Conservation (phyloP, 1,284 basidiomycete genomes). For the Bondarzewia mesenterica region DNA sequence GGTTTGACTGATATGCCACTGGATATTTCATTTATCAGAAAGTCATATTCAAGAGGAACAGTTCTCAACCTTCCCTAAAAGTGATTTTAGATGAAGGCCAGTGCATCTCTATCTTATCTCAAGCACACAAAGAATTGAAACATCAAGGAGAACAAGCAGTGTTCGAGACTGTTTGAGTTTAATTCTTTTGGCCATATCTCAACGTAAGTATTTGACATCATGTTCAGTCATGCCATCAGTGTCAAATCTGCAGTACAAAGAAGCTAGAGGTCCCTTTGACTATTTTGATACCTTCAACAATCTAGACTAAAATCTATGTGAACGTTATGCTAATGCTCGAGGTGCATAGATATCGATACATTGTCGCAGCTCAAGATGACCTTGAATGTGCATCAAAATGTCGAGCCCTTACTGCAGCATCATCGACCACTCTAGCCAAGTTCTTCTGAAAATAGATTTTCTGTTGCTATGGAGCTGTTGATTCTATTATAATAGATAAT, state of each 20-base stretch:
- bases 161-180: conserved; percentile 13
- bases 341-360: conserved; percentile 14
- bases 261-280: conserved; percentile 22
- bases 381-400: conserved; percentile 4
- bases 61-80: conserved; percentile 10
- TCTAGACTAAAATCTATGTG: conserved; percentile 25
- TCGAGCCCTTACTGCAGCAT: conserved; percentile 4
- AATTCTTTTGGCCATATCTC: conserved; percentile 27
- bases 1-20: conserved; percentile 7
- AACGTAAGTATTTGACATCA: conserved; percentile 8
- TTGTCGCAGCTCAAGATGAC: conserved; percentile 13
- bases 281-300: conserved; percentile 19
- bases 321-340: conserved; percentile 25
- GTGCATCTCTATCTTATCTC: background rate
- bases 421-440: conserved; percentile 12
- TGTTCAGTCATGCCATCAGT: conserved; percentile 23
- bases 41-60: conserved; percentile 4
- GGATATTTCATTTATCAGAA: conserved; percentile 7
- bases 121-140: conserved; percentile 18
- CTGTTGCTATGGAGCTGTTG: conserved; percentile 24
- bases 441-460: conserved; percentile 27
- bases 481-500: conserved; percentile 27
- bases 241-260: conserved; percentile 21
- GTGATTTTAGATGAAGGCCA: conserved; percentile 5
- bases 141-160: conserved; percentile 20